These are phyloP conservation scores for Schwanniomyces yamadae DNA, from an alignment of 805 yeast genomes.

Conservation along the genomic window DNA sequence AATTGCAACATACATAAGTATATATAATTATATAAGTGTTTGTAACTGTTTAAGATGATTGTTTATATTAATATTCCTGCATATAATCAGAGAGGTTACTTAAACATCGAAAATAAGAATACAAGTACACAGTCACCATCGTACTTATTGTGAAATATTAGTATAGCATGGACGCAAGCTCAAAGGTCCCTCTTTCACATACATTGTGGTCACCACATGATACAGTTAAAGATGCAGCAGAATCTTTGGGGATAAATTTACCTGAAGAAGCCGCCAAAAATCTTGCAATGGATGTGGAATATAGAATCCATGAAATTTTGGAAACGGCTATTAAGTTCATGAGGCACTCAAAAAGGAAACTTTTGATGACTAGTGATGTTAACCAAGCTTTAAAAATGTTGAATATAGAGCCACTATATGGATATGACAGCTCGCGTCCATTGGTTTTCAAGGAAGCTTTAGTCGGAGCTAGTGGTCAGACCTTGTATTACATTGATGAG, in stretches of 20 bases:
- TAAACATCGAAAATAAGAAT: no score
- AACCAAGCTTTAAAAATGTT: slow-evolving; percentile 77
- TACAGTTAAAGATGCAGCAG: slow-evolving; percentile 95
- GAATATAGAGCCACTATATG: slow-evolving; percentile 92
- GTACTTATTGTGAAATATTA: no score
- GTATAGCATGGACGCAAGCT: slow-evolving; percentile 29
- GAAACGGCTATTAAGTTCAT: slow-evolving; percentile 96
- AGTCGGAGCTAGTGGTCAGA: slow-evolving; percentile 84
- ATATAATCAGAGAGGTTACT: background rate
- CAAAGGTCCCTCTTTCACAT: slow-evolving; percentile 68
- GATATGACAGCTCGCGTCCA: slow-evolving; percentile 73
- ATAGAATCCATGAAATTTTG: slow-evolving; percentile 89
- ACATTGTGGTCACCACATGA: slow-evolving; percentile 97
- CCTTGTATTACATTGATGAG: slow-evolving; percentile 88
- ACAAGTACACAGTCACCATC: no score
- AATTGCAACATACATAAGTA: no score
- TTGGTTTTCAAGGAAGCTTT: slow-evolving; percentile 82
- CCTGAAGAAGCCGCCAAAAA: slow-evolving; percentile 93
- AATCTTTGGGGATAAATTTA: slow-evolving; percentile 76
- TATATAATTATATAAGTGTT: no score
- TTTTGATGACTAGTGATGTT: slow-evolving; percentile 78
- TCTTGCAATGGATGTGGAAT: slow-evolving; percentile 98
- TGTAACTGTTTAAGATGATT: no score
- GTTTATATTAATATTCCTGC: no score
- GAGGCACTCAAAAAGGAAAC: slow-evolving; percentile 87